A percentile compares a stretch with the other conserved stretches of the same genome.
Conservation (phyloP, 805 yeast species). For the Metschnikowia reukaufii region DNA sequence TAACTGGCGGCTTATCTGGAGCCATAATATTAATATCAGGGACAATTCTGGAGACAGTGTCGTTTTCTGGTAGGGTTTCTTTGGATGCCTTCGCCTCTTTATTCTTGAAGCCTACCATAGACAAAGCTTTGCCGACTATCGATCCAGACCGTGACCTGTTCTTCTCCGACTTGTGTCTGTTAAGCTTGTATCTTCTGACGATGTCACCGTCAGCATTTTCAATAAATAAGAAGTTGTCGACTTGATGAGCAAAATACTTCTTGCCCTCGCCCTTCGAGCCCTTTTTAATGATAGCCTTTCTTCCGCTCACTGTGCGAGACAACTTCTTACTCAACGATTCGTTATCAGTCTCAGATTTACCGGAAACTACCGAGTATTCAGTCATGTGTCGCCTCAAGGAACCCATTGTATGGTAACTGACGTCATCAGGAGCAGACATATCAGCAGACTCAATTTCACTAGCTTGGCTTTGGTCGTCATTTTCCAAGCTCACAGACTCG, state of each 20-base stretch:
- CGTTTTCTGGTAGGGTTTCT: not conserved
- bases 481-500: conserved; percentile 44
- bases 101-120: conserved; percentile 52
- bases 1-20: conserved; percentile 3
- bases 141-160: conserved; percentile 40
- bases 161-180: conserved; percentile 43
- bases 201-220: conserved; percentile 94
- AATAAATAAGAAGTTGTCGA: conserved; percentile 74
- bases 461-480: not conserved
- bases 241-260: conserved; percentile 63
- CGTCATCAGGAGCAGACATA: conserved; percentile 14
- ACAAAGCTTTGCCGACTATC: conserved; percentile 47
- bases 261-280: conserved; percentile 33
- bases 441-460: not conserved
- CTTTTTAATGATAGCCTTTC: conserved; percentile 31
- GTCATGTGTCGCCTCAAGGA: conserved; percentile 41
- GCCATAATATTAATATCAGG: conserved; percentile 8
- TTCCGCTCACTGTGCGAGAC: conserved; percentile 14
- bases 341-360: conserved; percentile 16
- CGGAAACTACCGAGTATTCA: conserved; percentile 32
- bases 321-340: conserved; percentile 15
- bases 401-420: conserved; percentile 40
- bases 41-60: not conserved
- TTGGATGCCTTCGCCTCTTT: conserved; percentile 9
- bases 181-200: conserved; percentile 74